Evolutionary conservation across 305 asterid genomes (phyloP), one percentile per base, ranked within the genome.

Genomic region (Rubia peregrina): DNA sequence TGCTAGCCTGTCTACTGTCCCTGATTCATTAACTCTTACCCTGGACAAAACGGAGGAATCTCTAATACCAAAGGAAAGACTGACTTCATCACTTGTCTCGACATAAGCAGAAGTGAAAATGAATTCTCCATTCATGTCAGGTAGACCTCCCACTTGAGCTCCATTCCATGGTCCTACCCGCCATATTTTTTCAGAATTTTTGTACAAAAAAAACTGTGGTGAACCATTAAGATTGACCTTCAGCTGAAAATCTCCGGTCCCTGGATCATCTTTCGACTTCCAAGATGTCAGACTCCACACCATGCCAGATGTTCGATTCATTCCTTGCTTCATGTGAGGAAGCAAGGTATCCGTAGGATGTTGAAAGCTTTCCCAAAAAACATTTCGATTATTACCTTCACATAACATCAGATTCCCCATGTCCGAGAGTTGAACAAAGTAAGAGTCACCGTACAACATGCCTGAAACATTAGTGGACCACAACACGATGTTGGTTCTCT

Each of bases 121-220:
- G 74, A 71, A 77, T 8, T 57, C 59, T 1, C 76, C 17, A 38
- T 74, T 68, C 86, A 83, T 80, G 30, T 83, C 84, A 8, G 86
- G 83, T 9, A 80, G 65, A 13, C 84, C 84, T 30, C 76, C 78
- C 76, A 73, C 65, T 17, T 76, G 61, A 40, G 68, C 40, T 55
- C 86, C 86, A 11, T 77, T 75, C 79, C 77, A 83, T 22, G 86
- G 74, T 12, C 86, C 86, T 11, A 76, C 64, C 9, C 84, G 77
- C 83, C 83, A 76, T 59, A 74, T 2, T 71, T 21, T 41, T 21
- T 70, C 70, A 26, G 74, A 57, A 36, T 55, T 61, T 55, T 59
- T 72, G 48, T 67, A 60, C 43, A 82, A 16, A 51, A 76, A 76
- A 9, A 68, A 36, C 41, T 82, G 80, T 0, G 86, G 83, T 11